Percentiles rank a stretch among this genome's conserved stretches.
Evolutionary conservation across 495 filamentous ascomycete species (phyloP).

Genomic region (Penicillium tannophilum): DNA sequence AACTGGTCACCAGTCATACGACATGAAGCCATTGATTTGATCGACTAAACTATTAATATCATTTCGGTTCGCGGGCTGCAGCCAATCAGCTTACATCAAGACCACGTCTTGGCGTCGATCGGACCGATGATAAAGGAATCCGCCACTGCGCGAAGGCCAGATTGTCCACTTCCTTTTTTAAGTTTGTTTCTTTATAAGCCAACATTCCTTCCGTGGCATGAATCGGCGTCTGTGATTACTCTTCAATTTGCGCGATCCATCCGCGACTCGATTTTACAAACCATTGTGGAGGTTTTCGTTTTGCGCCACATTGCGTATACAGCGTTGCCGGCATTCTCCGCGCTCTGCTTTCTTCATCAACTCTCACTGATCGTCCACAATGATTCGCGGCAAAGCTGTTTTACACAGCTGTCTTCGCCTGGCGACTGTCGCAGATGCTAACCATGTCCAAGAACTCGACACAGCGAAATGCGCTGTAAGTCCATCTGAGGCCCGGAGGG

Average conservation of each 20-base stretch:
- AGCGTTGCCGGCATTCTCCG: neutral
- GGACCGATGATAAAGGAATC: neutral
- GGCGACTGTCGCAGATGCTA: constrained; percentile 53
- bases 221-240: neutral
- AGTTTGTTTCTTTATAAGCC: neutral
- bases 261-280: neutral
- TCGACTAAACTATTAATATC: neutral
- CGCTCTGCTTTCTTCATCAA: constrained; percentile 4
- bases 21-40: too few relatives aligned
- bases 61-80: neutral
- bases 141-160: constrained; percentile 1
- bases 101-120: neutral
- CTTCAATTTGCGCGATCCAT: neutral
- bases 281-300: neutral
- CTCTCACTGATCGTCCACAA: constrained; percentile 15
- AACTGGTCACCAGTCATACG: too few relatives aligned
- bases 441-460: constrained; percentile 38
- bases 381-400: constrained; percentile 65
- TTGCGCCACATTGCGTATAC: constrained; percentile 7
- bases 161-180: neutral
- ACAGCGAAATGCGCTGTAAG: constrained; percentile 68
- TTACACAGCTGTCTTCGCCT: constrained; percentile 77
- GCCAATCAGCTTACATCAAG: neutral
- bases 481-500: constrained; percentile 12
- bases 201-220: neutral